phyloP scores from a whole-genome alignment of 176 grass and related monocot species.

The Oryza nivara region DNA sequence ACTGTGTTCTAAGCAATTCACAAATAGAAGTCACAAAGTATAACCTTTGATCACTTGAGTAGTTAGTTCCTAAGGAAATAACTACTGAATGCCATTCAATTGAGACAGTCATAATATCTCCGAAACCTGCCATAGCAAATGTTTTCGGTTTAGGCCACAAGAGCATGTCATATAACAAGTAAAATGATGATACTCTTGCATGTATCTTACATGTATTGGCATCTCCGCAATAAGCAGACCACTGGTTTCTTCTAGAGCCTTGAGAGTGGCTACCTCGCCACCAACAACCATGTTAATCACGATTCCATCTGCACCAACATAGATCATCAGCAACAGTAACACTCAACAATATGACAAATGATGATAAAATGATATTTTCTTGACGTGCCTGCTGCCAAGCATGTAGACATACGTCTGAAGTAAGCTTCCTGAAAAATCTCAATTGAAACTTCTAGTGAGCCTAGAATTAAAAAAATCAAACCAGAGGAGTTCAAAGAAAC shows the following conservation, averaged over 20 bases:
- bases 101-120: slow-evolving; percentile 67
- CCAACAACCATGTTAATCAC: slow-evolving; percentile 98
- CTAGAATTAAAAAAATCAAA: neutral
- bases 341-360: neutral
- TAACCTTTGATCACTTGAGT: neutral
- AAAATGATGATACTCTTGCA: neutral
- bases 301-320: slow-evolving; percentile 68
- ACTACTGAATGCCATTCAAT: neutral
- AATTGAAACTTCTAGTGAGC: slow-evolving; percentile 3
- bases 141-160: slow-evolving; percentile 28
- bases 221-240: slow-evolving; percentile 84
- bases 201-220: slow-evolving; percentile 86
- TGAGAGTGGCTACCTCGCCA: slow-evolving; percentile 78
- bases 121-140: slow-evolving; percentile 63
- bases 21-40: slow-evolving; percentile 12
- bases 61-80: slow-evolving; percentile 18
- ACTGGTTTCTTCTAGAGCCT: slow-evolving; percentile 79
- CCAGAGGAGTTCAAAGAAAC: neutral
- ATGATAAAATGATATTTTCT: neutral
- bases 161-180: slow-evolving; percentile 20
- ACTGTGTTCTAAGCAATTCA: slow-evolving; percentile 7
- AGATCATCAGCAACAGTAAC: slow-evolving; percentile 14
- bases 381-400: slow-evolving; percentile 72
- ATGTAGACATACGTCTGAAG: slow-evolving; percentile 78
- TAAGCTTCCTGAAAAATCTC: slow-evolving; percentile 76